A percentile compares a stretch with the other conserved stretches of the same genome.
Conservation (phyloP, 2,329 filamentous ascomycete genomes). For the Cladosporium phlei region DNA sequence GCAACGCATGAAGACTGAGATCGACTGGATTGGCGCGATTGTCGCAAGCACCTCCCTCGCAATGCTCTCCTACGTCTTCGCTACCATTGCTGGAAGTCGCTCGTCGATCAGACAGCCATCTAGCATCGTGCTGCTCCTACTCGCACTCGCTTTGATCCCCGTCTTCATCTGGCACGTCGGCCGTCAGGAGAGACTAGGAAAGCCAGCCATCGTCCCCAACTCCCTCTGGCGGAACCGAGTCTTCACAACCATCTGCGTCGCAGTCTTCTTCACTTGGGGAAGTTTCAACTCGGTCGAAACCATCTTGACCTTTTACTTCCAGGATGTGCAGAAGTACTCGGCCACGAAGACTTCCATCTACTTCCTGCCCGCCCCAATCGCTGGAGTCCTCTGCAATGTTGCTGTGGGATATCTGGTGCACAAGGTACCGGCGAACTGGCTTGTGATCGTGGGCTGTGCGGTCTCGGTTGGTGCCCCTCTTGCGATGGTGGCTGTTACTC, state of each 20-base stretch:
- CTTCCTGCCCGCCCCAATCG: slow-evolving; percentile 39
- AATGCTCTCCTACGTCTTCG: slow-evolving; percentile 51
- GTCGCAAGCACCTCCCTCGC: slow-evolving; percentile 46
- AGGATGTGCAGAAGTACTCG: slow-evolving; percentile 35
- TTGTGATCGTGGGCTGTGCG: slow-evolving; percentile 36
- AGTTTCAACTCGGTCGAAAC: slow-evolving; percentile 36
- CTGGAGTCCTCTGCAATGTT: slow-evolving; percentile 40
- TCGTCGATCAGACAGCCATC: slow-evolving; percentile 20
- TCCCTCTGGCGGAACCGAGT: slow-evolving; percentile 54
- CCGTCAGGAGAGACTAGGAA: slow-evolving; percentile 41
- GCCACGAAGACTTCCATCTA: slow-evolving; percentile 31
- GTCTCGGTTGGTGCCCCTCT: slow-evolving; percentile 38
- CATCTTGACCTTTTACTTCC: slow-evolving; percentile 42
- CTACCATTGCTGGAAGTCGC: slow-evolving; percentile 26
- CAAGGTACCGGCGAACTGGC: slow-evolving; percentile 39
- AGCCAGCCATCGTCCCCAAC: slow-evolving; percentile 58
- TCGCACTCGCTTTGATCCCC: slow-evolving; percentile 42
- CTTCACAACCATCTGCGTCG: slow-evolving; percentile 53
- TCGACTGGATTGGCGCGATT: slow-evolving; percentile 51
- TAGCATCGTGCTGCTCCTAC: slow-evolving; percentile 38
- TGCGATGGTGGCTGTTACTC: slow-evolving; percentile 44
- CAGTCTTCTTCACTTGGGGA: slow-evolving; percentile 38
- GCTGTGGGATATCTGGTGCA: slow-evolving; percentile 45
- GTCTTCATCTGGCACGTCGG: slow-evolving; percentile 54
- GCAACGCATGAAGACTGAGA: slow-evolving; percentile 37